phyloP scores from a whole-genome alignment of 1,284 basidiomycete species.

The Filobasidium uniguttulatum region DNA sequence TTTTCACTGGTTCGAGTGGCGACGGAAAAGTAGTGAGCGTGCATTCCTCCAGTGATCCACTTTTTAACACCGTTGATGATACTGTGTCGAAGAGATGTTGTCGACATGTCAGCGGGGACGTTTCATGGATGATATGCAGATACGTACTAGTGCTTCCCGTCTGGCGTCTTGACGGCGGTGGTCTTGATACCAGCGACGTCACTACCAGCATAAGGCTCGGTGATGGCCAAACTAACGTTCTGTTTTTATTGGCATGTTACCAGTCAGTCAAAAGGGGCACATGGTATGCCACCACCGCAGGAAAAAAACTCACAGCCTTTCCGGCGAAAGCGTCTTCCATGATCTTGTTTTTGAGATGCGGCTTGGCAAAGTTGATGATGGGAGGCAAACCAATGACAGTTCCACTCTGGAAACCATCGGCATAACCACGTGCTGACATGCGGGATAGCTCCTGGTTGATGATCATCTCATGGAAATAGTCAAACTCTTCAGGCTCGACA shows the following conservation, averaged over 20 bases:
- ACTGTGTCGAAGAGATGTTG: slow-evolving; percentile 44
- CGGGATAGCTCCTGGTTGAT: slow-evolving; percentile 74
- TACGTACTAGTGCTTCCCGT: slow-evolving; percentile 47
- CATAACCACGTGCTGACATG: slow-evolving; percentile 65
- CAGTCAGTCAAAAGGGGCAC: neutral
- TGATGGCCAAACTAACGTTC: slow-evolving; percentile 67
- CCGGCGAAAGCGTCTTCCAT: slow-evolving; percentile 67
- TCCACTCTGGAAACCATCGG: slow-evolving; percentile 60
- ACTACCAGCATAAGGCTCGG: slow-evolving; percentile 82
- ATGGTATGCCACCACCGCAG: neutral
- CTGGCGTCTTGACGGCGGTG: slow-evolving; percentile 64
- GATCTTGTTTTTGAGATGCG: slow-evolving; percentile 52
- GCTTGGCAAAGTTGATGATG: slow-evolving; percentile 46
- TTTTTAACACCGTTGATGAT: slow-evolving; percentile 76
- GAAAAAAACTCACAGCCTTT: slow-evolving; percentile 39
- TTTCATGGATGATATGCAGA: neutral
- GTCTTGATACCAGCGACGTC: slow-evolving; percentile 74
- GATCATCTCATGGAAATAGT: slow-evolving; percentile 56
- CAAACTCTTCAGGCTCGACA: slow-evolving; percentile 74
- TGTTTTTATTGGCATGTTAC: neutral
- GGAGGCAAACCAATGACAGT: slow-evolving; percentile 61
- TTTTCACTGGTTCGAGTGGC: slow-evolving; percentile 41
- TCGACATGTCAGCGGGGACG: neutral
- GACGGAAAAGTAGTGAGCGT: slow-evolving; percentile 36
- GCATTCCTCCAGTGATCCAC: slow-evolving; percentile 82